A percentile compares a stretch with the other conserved stretches of the same genome.
Evolutionary conservation across 768 basidiomycete genomes (phyloP).

Genomic region (Trametes sanguinea): DNA sequence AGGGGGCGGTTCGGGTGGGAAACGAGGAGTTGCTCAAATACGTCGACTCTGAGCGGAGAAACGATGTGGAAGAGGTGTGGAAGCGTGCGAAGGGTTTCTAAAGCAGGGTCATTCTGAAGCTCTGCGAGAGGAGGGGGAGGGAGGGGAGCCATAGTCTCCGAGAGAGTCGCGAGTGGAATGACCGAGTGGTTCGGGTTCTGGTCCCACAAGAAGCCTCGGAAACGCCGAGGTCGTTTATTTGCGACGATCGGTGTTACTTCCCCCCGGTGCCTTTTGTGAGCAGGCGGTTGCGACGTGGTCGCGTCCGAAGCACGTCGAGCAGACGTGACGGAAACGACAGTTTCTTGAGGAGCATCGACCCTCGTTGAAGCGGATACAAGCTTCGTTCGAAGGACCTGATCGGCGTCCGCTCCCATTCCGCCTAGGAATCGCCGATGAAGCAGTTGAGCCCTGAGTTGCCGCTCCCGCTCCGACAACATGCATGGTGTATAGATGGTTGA

Average conservation of each 20-base stretch:
- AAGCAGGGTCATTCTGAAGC: conserved; percentile 22
- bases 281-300: too few relatives aligned
- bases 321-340: conserved; percentile 31
- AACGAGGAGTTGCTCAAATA: conserved; percentile 31
- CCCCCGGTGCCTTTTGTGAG: neutral
- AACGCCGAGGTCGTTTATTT: conserved; percentile 8
- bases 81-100: conserved; percentile 29
- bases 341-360: conserved; percentile 18
- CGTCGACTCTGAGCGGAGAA: conserved; percentile 39
- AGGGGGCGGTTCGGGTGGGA: conserved; percentile 42
- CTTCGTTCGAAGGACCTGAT: neutral
- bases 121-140: conserved; percentile 16
- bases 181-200: neutral
- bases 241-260: conserved; percentile 14
- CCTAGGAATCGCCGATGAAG: neutral
- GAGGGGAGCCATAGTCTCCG: conserved; percentile 2
- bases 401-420: neutral
- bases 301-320: conserved; percentile 1
- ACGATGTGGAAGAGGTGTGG: conserved; percentile 40
- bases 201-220: neutral
- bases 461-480: conserved; percentile 4
- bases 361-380: conserved; percentile 30
- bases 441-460: neutral
- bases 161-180: neutral
- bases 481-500: conserved; percentile 13